Conservation (phyloP, 2,329 filamentous ascomycete species). For the Cladorrhinum sp. region DNA sequence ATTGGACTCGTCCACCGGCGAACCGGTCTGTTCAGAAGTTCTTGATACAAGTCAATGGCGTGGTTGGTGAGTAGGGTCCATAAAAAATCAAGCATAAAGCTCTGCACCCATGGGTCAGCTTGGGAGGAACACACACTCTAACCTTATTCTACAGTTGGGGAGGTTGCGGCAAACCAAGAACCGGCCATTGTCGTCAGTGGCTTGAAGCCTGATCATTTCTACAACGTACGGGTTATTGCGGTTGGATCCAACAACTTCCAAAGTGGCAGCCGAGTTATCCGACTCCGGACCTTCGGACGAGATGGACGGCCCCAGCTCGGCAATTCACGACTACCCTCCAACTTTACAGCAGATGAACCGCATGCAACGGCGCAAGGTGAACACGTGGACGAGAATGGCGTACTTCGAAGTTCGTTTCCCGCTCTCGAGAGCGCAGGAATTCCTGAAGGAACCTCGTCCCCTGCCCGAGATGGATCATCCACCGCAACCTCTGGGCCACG, state of each 20-base stretch:
- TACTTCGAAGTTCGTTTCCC: slow-evolving; percentile 49
- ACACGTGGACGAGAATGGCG: slow-evolving; percentile 49
- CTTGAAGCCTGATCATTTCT: slow-evolving; percentile 81
- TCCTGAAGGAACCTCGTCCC: slow-evolving; percentile 57
- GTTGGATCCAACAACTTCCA: slow-evolving; percentile 91
- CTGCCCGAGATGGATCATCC: slow-evolving; percentile 63
- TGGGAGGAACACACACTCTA: slow-evolving; percentile 20
- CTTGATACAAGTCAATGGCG: slow-evolving; percentile 88
- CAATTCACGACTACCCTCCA: slow-evolving; percentile 54
- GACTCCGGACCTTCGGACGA: slow-evolving; percentile 71
- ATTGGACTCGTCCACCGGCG: slow-evolving; percentile 75
- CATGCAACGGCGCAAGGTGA: slow-evolving; percentile 40
- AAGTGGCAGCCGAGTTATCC: slow-evolving; percentile 79
- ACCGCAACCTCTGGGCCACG: slow-evolving; percentile 40
- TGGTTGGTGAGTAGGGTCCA: slow-evolving; percentile 63
- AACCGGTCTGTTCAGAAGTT: slow-evolving; percentile 76
- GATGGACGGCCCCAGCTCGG: slow-evolving; percentile 62
- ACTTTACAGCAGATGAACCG: slow-evolving; percentile 53
- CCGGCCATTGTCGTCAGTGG: slow-evolving; percentile 90
- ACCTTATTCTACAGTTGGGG: slow-evolving; percentile 61
- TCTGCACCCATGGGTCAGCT: neutral
- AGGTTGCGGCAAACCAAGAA: slow-evolving; percentile 72
- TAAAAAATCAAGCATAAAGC: neutral
- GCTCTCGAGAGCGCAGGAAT: slow-evolving; percentile 60
- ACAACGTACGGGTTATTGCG: slow-evolving; percentile 89